phyloP scores from a whole-genome alignment of 768 basidiomycete species.

The Neoboletus subvelutipes region DNA sequence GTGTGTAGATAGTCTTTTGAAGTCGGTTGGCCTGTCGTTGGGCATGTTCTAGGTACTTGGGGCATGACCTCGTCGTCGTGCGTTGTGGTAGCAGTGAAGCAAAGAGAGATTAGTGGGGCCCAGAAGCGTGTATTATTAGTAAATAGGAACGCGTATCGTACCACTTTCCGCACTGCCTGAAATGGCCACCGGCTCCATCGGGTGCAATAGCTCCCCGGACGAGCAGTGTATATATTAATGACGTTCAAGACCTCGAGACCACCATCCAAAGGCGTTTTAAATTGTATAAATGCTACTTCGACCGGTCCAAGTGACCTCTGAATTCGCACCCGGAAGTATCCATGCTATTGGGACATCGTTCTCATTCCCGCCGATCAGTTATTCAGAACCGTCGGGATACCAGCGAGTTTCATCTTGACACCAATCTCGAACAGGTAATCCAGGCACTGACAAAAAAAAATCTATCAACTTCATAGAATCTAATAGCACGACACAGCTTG shows the following conservation, averaged over 20 bases:
- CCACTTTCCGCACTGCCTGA: constrained; percentile 16
- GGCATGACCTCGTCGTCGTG: neutral
- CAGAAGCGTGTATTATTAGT: neutral
- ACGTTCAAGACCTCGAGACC: neutral
- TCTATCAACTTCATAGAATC: neutral
- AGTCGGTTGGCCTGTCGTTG: constrained; percentile 14
- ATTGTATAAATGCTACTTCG: constrained; percentile 1
- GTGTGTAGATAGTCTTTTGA: constrained; percentile 57
- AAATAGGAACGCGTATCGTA: constrained; percentile 15
- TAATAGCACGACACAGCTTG: constrained; percentile 23
- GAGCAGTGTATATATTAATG: constrained; percentile 3
- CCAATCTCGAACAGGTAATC: constrained; percentile 90
- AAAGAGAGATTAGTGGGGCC: neutral
- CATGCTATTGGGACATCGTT: neutral
- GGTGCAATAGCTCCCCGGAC: neutral
- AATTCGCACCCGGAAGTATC: constrained; percentile 1
- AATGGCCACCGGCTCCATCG: neutral
- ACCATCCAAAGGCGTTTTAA: neutral
- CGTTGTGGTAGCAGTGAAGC: neutral
- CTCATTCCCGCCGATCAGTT: constrained; percentile 5
- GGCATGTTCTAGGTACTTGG: constrained; percentile 7
- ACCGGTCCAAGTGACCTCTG: neutral
- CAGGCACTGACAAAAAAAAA: constrained; percentile 54
- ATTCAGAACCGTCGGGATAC: constrained; percentile 48
- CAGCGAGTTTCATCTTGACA: constrained; percentile 75